A percentile compares a stretch with the other conserved stretches of the same genome.
These are phyloP conservation scores for Colletotrichum lentis DNA, from an alignment of 2,329 filamentous ascomycete species.

Conservation along the genomic window DNA sequence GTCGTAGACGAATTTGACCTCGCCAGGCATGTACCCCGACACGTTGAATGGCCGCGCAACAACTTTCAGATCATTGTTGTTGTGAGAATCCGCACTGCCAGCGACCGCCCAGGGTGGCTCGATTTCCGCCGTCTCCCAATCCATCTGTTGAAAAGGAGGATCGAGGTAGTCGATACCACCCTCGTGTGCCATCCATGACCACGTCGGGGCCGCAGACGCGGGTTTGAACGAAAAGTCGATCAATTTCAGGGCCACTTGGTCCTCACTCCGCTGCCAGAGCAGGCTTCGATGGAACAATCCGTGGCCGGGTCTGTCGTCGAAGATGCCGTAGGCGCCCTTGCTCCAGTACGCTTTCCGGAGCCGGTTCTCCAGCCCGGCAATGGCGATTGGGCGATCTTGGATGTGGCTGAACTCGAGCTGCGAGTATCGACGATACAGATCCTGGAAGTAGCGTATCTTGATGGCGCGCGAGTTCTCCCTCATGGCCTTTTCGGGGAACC, in stretches of 20 bases:
- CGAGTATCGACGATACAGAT: constrained; percentile 16
- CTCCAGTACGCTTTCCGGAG: constrained; percentile 1
- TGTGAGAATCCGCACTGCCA: too few relatives aligned
- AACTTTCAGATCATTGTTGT: too few relatives aligned
- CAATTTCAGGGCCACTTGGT: not conserved
- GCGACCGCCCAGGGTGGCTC: too few relatives aligned
- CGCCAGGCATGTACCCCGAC: too few relatives aligned
- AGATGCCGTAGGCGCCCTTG: constrained; percentile 1
- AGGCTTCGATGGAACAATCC: not conserved
- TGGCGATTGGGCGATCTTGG: constrained; percentile 9
- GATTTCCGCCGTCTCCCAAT: not conserved
- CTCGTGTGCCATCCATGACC: constrained; percentile 50
- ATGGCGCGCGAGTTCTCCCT: not conserved
- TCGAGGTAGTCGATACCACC: constrained; percentile 45
- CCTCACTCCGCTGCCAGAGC: constrained; percentile 3
- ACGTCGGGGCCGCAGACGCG: constrained; percentile 40
- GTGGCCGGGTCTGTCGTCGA: not conserved
- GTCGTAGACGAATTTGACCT: too few relatives aligned
- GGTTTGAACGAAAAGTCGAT: not conserved
- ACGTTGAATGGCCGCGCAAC: too few relatives aligned
- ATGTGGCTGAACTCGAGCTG: not conserved
- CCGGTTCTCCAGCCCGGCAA: constrained; percentile 7
- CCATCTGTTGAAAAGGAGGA: constrained; percentile 37
- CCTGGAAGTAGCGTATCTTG: constrained; percentile 16
- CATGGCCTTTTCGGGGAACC: constrained; percentile 5